Conservation (phyloP, 2,329 filamentous ascomycete species). For the Cercospora sesami region DNA sequence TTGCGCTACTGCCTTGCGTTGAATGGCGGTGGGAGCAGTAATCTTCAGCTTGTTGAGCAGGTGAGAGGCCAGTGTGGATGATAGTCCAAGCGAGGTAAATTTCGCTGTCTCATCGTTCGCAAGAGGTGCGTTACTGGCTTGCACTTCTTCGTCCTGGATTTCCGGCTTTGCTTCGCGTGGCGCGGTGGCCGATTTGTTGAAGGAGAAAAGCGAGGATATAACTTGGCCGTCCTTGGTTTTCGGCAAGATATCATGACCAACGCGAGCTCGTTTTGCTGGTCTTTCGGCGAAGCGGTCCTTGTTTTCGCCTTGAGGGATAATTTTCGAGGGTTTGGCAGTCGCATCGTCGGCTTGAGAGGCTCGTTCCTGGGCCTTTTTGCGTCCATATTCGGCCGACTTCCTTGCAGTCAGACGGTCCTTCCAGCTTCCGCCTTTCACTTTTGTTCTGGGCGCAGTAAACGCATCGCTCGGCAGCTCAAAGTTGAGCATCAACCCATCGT, state of each 20-base stretch:
- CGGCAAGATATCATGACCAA: slow-evolving; percentile 23
- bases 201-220: slow-evolving; percentile 89
- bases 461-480: slow-evolving; percentile 73
- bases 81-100: slow-evolving; percentile 83
- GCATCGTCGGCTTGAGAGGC: slow-evolving; percentile 7
- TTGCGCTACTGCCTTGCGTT: slow-evolving; percentile 82
- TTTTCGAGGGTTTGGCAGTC: not conserved
- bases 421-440: slow-evolving; percentile 90
- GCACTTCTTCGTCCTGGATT: slow-evolving; percentile 50
- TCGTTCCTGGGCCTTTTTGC: slow-evolving; percentile 44
- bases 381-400: slow-evolving; percentile 60
- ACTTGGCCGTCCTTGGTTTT: slow-evolving; percentile 47
- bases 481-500: slow-evolving; percentile 93
- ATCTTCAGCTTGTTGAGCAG: slow-evolving; percentile 81
- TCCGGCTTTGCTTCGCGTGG: slow-evolving; percentile 39
- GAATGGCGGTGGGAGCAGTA: slow-evolving; percentile 90
- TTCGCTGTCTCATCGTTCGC: slow-evolving; percentile 73
- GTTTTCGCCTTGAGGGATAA: not conserved
- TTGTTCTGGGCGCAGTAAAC: slow-evolving; percentile 59
- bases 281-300: slow-evolving; percentile 7
- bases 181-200: slow-evolving; percentile 74
- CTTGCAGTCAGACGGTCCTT: slow-evolving; percentile 81
- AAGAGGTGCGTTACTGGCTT: slow-evolving; percentile 88
- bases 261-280: slow-evolving; percentile 26
- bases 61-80: slow-evolving; percentile 75